Base-by-base conservation (phyloP, 306 rosid species). In the Cucurbita pepo region DNA sequence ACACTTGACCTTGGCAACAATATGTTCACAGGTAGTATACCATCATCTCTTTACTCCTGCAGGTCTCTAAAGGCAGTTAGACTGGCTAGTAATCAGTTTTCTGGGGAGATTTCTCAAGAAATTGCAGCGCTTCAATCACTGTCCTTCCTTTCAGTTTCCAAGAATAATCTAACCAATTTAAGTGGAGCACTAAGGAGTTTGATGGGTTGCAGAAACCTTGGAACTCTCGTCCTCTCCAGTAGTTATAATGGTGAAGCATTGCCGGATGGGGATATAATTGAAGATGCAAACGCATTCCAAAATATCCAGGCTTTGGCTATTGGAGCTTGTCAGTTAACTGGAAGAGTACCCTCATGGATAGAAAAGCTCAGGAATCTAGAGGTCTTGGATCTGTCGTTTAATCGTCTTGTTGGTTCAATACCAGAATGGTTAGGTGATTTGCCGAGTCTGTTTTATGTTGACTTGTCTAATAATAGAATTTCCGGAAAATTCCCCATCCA, bases 1-100 rank as follows among this genome's bases (percentile, higher is more conserved):
- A 89, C 83, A 25, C 86, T 94, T 62, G 99, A 94, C 78, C 96
- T 94, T 59, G 91, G 97, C 65, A 79, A 89, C 79, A 94, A 94
- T 77, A 54, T 52, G 12, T 91, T 94, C 55, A 79, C 79, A 3
- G 97, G 99, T 78, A 64, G 69, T 79, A 76, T 94, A 21, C 99
- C 97, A 10, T 65, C 79, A 38, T 86, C 85, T 75, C 95, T 94
- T 75, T 94, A 87, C 84, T 78, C 84, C 3, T 94, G 99, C 80
- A 85, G 77, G 83, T 85, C 92, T 64, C 85, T 94, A 47, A 76
- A 78, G 58, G 99, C 97, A 14, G 60, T 94, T 25, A 86, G 99
- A 84, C 56, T 94, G 48, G 90, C 97, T 13, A 79, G 57, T 41
- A 94, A 94, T 79, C 54, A 71, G 21, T 84, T 94, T 8, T 81